phyloP scores from a whole-genome alignment of 208 protist genomes.

The Blastocrithidia nonstop region DNA sequence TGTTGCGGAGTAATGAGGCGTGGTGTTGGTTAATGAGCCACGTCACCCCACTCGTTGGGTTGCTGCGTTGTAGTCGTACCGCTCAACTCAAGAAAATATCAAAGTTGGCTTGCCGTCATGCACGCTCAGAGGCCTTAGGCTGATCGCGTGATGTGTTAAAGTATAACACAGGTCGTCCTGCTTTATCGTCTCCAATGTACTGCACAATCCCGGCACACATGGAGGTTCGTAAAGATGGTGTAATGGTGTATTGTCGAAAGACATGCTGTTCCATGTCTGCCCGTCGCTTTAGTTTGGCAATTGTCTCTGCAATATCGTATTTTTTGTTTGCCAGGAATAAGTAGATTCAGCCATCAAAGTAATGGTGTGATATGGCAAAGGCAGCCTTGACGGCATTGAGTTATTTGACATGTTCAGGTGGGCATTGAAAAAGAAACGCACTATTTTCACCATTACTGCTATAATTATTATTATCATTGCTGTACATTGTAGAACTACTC shows the following conservation, averaged over 20 bases:
- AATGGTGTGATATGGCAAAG: constrained; percentile 23
- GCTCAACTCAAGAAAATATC: constrained; percentile 67
- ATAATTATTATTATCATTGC: no score
- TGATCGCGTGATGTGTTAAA: constrained; percentile 34
- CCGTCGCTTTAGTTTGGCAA: constrained; percentile 47
- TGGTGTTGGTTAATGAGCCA: constrained; percentile 66
- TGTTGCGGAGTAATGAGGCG: constrained; percentile 45
- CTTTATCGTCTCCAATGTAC: constrained; percentile 43
- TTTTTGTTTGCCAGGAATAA: constrained; percentile 71
- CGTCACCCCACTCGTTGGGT: constrained; percentile 26
- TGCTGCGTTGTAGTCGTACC: constrained; percentile 20
- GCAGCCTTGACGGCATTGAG: constrained; percentile 46
- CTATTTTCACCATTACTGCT: neutral
- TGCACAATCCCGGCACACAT: constrained; percentile 59
- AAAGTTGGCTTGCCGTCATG: constrained; percentile 39
- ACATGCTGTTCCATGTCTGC: constrained; percentile 40
- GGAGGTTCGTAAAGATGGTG: constrained; percentile 24
- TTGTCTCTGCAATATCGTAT: constrained; percentile 43
- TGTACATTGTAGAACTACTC: no score
- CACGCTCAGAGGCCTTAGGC: constrained; percentile 21
- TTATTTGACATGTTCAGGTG: constrained; percentile 14
- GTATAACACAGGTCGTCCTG: constrained; percentile 34
- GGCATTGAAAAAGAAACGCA: constrained; percentile 17
- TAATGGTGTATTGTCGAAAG: constrained; percentile 33
- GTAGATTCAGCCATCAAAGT: constrained; percentile 60